Base-by-base conservation (phyloP, 768 basidiomycete genomes). In the Tylopilus subfusipes region DNA sequence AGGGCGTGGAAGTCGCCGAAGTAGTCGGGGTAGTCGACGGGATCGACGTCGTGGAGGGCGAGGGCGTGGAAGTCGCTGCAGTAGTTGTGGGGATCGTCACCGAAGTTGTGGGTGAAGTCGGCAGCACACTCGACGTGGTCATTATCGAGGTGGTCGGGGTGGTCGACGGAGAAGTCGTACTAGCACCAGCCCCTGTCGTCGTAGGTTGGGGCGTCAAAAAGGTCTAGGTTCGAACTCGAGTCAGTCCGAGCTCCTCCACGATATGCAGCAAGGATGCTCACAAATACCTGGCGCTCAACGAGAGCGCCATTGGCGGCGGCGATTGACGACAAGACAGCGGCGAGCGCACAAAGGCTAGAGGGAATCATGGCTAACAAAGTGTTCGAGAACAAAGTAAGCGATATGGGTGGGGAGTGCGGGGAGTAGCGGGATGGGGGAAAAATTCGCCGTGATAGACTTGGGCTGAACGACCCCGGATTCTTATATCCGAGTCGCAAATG, bases 281-380 rank as follows among this genome's bases (percentile, higher is more conserved):
- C 64, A 34, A 42, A 43, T 39, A 39, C 63, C 31, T 63, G 45
- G 1, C 65, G 66, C 4, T 54, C 40, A 8, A 68, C 2, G 33
- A 63, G 24, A 7, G 42, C 65, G 3, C 66, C 60, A 5, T 56
- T 65, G 33, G 40, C 55, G 12, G 46, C 43, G n/a, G 22, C 45
- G 21, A 68, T 2, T 13, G 52, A 55, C 27, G 66, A 55, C 30
- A 68, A 31, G 5, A 7, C 18, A 18, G 42, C 10, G 2, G 33
- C 53, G 13, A 62, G 2, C 5, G 46, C 29, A 27, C 45, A 39
- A 14, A 65, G 33, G 8, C 50, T 56, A 13, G 63, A 52, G 21
- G 50, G 39, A 27, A 63, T 25, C 62, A 63, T 63, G 7, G 0
- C 13, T 3, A 4, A 1, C 19, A 5, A 16, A 13, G 2, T 1